phyloP scores from a whole-genome alignment of 2,329 filamentous ascomycete genomes.

The Penicillium sp. region DNA sequence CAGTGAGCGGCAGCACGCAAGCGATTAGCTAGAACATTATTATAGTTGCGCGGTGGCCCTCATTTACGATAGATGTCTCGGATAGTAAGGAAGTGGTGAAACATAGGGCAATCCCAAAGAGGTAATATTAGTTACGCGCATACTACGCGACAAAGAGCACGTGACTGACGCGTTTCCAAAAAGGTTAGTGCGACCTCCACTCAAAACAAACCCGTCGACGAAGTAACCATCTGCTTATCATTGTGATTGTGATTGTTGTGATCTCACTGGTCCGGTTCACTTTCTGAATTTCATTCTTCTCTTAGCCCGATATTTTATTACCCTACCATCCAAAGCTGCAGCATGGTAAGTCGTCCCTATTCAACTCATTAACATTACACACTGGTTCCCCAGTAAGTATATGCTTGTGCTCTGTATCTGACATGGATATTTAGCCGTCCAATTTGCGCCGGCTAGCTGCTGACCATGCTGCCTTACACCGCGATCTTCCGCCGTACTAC shows the following conservation, averaged over 20 bases:
- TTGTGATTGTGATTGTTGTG: conserved; percentile 4
- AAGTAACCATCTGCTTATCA: conserved; percentile 22
- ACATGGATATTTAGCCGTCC: conserved; percentile 29
- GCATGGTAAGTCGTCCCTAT: conserved; percentile 19
- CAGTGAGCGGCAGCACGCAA: too few species aligned
- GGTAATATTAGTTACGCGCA: conserved; percentile 20
- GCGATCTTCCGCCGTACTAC: conserved; percentile 60
- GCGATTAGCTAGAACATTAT: too few species aligned
- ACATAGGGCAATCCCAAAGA: conserved; percentile 10
- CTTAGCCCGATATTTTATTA: too few species aligned
- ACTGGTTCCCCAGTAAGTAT: conserved; percentile 5
- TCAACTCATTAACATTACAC: neutral
- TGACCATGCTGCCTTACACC: conserved; percentile 59
- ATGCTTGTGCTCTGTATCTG: conserved; percentile 3
- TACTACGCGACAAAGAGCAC: conserved; percentile 3
- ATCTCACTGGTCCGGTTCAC: neutral
- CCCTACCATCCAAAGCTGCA: neutral
- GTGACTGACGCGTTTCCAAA: conserved; percentile 16
- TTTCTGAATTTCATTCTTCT: neutral
- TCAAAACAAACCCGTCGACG: conserved; percentile 21
- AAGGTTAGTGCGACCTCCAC: conserved; percentile 16
- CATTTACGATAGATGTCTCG: neutral
- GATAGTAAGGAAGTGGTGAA: neutral
- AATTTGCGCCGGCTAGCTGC: conserved; percentile 57
- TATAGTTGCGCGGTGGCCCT: too few species aligned